A percentile compares a stretch with the other conserved stretches of the same genome.
Conservation (phyloP, 2,329 filamentous ascomycete species). For the Arachnomyces sp. region DNA sequence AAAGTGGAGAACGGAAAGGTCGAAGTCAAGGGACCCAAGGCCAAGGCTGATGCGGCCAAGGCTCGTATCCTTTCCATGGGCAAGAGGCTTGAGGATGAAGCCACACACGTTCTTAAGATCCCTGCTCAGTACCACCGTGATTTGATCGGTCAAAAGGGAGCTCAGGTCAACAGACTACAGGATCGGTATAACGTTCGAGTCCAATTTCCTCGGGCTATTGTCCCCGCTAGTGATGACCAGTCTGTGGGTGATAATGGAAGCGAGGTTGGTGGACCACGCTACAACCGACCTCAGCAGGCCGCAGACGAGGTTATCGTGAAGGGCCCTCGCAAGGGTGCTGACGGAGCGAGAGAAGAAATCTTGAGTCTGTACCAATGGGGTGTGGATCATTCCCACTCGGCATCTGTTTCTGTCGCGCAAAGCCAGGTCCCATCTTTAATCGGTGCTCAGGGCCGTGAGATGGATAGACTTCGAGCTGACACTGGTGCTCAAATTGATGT, state of each 20-base stretch:
- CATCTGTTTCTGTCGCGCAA: conserved; percentile 76
- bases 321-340: conserved; percentile 85
- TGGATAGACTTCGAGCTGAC: conserved; percentile 78
- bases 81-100: conserved; percentile 83
- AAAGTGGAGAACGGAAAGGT: conserved; percentile 92
- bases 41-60: conserved; percentile 83
- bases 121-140: conserved; percentile 91
- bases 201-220: conserved; percentile 69
- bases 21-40: conserved; percentile 89
- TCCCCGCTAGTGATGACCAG: conserved; percentile 55
- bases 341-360: conserved; percentile 86
- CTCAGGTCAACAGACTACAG: conserved; percentile 85
- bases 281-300: conserved; percentile 63
- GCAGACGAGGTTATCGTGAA: conserved; percentile 85
- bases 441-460: conserved; percentile 78
- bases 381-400: conserved; percentile 75
- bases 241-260: conserved; percentile 61
- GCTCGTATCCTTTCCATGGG: conserved; percentile 70
- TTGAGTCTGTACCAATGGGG: conserved; percentile 82
- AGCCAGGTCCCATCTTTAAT: conserved; percentile 92
- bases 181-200: conserved; percentile 89
- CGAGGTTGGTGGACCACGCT: conserved; percentile 53
- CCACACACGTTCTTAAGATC: conserved; percentile 78
- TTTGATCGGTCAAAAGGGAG: conserved; percentile 80
- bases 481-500: conserved; percentile 90